phyloP scores from a whole-genome alignment of 257 asterid species.

The Gynochthodes officinalis region DNA sequence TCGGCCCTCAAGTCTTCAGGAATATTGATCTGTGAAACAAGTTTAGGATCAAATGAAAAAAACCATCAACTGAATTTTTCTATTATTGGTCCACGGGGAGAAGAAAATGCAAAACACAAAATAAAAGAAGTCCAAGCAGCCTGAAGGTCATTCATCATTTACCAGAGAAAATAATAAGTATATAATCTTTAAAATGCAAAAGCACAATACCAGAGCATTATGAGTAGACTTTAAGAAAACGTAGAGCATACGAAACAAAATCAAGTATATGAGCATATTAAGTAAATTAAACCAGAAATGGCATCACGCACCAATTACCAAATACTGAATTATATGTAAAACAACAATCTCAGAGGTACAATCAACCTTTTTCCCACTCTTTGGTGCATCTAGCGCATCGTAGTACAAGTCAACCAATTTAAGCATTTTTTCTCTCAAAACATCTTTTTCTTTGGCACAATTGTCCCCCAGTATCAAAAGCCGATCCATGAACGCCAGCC shows the following conservation, averaged over 20 bases:
- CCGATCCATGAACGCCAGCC: conserved; percentile 71
- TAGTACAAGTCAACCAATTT: conserved; percentile 62
- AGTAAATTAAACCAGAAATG: not conserved
- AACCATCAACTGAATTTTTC: not conserved
- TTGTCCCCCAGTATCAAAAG: conserved; percentile 50
- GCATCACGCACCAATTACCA: not conserved
- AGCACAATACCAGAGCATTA: not conserved
- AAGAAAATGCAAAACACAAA: too few relatives aligned
- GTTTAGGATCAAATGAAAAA: conserved; percentile 3
- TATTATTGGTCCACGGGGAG: too few relatives aligned
- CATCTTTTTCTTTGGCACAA: conserved; percentile 33
- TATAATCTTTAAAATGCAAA: not conserved
- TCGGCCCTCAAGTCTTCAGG: conserved; percentile 45
- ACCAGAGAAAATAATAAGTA: not conserved
- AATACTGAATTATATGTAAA: not conserved
- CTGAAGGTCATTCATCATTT: not conserved
- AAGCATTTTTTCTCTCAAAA: conserved; percentile 37
- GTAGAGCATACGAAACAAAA: not conserved
- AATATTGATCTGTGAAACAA: conserved; percentile 44
- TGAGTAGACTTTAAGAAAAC: not conserved
- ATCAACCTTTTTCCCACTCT: conserved; percentile 76
- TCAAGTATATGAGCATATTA: not conserved
- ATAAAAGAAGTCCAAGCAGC: too few relatives aligned
- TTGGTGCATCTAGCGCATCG: conserved; percentile 89
- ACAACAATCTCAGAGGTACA: not conserved